These are phyloP conservation scores for Nicotiana noctiflora DNA, from an alignment of 257 asterid genomes.

Conservation along the genomic window DNA sequence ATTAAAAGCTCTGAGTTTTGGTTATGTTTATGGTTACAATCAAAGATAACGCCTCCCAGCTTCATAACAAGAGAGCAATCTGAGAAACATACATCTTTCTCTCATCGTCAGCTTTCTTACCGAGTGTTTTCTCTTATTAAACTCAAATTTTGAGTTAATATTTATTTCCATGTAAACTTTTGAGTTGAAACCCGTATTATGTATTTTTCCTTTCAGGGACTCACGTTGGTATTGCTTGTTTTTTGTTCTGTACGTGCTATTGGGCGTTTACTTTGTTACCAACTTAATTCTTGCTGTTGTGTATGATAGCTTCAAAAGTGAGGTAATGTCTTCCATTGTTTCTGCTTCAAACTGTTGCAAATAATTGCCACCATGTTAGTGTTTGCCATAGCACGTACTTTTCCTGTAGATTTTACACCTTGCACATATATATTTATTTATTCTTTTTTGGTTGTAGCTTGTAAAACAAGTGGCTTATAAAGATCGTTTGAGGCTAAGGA, in stretches of 20 bases:
- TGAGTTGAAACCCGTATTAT: conserved; percentile 5
- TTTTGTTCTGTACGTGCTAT: conserved; percentile 74
- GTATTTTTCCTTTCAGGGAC: conserved; percentile 41
- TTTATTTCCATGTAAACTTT: not conserved
- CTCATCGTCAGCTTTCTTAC: not conserved
- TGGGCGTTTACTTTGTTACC: conserved; percentile 94
- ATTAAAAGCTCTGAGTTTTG: too few relatives aligned
- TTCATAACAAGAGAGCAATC: not conserved
- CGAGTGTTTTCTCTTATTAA: not conserved
- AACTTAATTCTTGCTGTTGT: conserved; percentile 93
- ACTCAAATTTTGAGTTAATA: not conserved
- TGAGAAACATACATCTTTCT: not conserved
- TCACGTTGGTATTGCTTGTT: conserved; percentile 80
- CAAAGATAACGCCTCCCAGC: not conserved
- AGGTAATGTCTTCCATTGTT: conserved; percentile 37
- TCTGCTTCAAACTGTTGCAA: not conserved
- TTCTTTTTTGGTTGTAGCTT: conserved; percentile 41
- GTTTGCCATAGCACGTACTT: not conserved
- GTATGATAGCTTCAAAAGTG: conserved; percentile 81
- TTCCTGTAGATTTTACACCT: not conserved
- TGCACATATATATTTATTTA: not conserved
- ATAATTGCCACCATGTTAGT: not conserved
- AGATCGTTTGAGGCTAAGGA: conserved; percentile 67
- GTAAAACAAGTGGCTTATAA: conserved; percentile 84
- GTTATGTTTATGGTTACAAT: not conserved